Conservation (phyloP, 768 basidiomycete genomes). For the Amanita molliuscula region DNA sequence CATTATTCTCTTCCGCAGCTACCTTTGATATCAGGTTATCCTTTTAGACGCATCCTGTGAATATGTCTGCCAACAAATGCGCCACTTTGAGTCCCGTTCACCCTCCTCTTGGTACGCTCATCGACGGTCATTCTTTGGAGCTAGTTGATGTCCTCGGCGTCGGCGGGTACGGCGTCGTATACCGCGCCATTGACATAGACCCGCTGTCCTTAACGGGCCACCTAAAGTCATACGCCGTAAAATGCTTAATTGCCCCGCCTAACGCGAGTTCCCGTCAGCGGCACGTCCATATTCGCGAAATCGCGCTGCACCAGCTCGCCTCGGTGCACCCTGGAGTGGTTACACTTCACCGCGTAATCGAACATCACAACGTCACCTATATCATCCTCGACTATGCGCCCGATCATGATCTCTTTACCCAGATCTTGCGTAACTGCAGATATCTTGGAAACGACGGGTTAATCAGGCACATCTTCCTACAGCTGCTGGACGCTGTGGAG, state of each 20-base stretch:
- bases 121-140: constrained; percentile 81
- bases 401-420: constrained; percentile 93
- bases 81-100: constrained; percentile 32
- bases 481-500: constrained; percentile 91
- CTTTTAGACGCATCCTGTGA: constrained; percentile 12
- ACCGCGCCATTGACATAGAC: constrained; percentile 69
- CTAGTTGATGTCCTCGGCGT: constrained; percentile 87
- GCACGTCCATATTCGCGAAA: constrained; percentile 86
- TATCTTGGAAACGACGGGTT: constrained; percentile 84
- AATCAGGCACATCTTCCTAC: constrained; percentile 89
- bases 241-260: constrained; percentile 67
- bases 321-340: constrained; percentile 80
- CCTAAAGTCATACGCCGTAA: constrained; percentile 75
- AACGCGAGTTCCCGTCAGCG: constrained; percentile 49
- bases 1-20: constrained; percentile 29
- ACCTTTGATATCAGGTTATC: constrained; percentile 38
- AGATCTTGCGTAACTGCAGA: constrained; percentile 74
- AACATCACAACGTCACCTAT: constrained; percentile 76
- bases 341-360: constrained; percentile 85
- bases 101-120: constrained; percentile 67
- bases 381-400: constrained; percentile 93
- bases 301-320: constrained; percentile 74
- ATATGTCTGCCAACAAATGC: constrained; percentile 27
- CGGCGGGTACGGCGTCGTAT: constrained; percentile 94
- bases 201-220: constrained; percentile 25